Conservation (phyloP, 2,329 filamentous ascomycete genomes). For the Trichoderma sp. region DNA sequence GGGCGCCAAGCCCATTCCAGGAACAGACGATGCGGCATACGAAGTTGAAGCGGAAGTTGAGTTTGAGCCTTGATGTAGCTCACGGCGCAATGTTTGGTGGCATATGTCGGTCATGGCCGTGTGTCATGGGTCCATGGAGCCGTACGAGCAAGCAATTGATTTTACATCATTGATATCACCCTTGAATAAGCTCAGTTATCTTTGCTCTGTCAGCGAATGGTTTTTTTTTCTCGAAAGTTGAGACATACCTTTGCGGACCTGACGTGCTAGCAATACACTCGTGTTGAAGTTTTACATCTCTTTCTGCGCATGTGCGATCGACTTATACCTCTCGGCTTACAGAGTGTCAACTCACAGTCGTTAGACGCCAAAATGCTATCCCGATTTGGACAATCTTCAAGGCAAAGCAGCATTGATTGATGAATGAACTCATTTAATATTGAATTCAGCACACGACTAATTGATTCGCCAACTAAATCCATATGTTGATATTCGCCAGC, state of each 20-base stretch:
- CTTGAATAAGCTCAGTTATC: background rate
- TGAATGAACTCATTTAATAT: background rate
- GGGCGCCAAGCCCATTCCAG: conserved; percentile 69
- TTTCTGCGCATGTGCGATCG: background rate
- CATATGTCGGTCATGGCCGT: background rate
- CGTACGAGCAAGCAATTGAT: background rate
- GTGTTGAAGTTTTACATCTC: background rate
- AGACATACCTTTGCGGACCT: too few species aligned
- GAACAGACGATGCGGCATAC: conserved; percentile 53
- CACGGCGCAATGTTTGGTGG: background rate
- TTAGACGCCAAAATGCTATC: background rate
- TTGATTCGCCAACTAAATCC: background rate
- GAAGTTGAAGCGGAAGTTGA: conserved; percentile 52
- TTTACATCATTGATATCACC: background rate
- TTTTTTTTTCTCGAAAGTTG: background rate
- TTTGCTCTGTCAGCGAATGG: background rate
- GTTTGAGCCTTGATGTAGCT: conserved; percentile 30
- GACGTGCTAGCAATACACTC: too few species aligned
- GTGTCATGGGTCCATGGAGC: too few species aligned
- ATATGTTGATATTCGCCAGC: background rate
- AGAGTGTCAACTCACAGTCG: background rate
- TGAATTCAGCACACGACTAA: background rate
- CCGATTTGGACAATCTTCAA: background rate
- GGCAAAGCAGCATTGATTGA: background rate
- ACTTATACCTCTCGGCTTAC: background rate